These are phyloP conservation scores for Calocera viscosa DNA, from an alignment of 768 basidiomycete genomes.

Conservation along the genomic window DNA sequence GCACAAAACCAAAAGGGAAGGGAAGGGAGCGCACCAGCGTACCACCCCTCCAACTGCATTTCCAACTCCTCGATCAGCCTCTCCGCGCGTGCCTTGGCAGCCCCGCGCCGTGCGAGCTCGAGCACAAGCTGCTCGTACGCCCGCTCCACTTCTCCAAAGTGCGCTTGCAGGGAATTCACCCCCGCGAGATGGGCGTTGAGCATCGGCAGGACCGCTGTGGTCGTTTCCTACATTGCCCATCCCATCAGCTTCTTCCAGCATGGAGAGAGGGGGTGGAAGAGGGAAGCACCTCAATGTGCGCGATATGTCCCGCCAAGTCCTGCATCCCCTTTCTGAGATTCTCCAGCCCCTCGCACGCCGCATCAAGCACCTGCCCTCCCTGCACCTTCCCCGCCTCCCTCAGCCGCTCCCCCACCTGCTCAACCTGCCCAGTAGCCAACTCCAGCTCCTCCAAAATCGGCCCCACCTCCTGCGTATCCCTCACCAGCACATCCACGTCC, in stretches of 20 bases:
- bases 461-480: slow-evolving; percentile 8
- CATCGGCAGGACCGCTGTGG: background rate
- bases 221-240: background rate
- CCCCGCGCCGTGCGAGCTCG: background rate
- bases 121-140: background rate
- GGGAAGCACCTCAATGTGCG: background rate
- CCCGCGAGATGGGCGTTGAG: background rate
- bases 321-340: background rate
- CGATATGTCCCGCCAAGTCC: background rate
- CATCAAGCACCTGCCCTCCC: background rate
- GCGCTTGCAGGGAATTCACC: background rate
- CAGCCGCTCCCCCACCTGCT: background rate
- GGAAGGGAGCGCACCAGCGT: background rate
- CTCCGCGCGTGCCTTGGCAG: background rate
- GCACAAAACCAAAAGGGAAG: background rate
- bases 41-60: background rate
- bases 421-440: background rate
- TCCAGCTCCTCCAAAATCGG: slow-evolving; percentile 6
- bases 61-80: background rate
- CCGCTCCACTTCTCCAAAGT: background rate
- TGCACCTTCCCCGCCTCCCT: background rate
- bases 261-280: background rate
- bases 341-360: background rate
- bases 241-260: no score
- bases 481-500: slow-evolving; percentile 2